Base-by-base conservation (phyloP, 2,329 filamentous ascomycete species). In the Colletotrichum paranaense region DNA sequence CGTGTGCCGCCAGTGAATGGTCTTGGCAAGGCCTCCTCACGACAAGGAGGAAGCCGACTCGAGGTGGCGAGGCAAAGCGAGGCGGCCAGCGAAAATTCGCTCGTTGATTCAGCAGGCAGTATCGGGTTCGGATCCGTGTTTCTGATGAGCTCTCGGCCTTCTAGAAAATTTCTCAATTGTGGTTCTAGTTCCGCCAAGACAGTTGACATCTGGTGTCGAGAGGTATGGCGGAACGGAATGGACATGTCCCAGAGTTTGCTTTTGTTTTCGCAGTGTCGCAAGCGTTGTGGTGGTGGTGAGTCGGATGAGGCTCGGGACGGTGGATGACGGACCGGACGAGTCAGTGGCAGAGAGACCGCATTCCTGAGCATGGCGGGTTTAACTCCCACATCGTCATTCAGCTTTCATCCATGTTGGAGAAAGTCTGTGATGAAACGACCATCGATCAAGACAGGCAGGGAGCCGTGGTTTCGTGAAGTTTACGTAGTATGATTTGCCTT, bases 301-400 rank as follows among this genome's bases (percentile, higher is more conserved):
- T 57, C 58, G 67, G 70, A 60, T 49, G n/a, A 57, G 24, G 60
- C 60, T 65, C 66, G 67, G 67, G 35, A 70, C 24, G 30, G 35
- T 56, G 70, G 70, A 59, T 55, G 38, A 52, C 67, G 70, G 60
- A 28, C 67, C 67, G 60, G 70, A 46, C 70, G 60, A 70, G 70
- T 73, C 67, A 66, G 69, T 52, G 59, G 22, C 57, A 52, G 24
- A 11, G 69, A 22, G 28, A 26, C 28, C 28, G 42, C 22, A 57
- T 53, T 63, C 11, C 16, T 35, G 28, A 55, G 6, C 19, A 24
- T 24, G 16, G 11, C 68, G 26, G 53, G 28, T 32, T 24, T 22
- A 30, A 46, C 28, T n/a, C 52, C 12, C 46, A 22, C 7, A 24
- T 55, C 49, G 46, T 53, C 46, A 19, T 16, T 42, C 24, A 30